Conservation (phyloP, 495 filamentous ascomycete species). For the Daldinia bambusicola region DNA sequence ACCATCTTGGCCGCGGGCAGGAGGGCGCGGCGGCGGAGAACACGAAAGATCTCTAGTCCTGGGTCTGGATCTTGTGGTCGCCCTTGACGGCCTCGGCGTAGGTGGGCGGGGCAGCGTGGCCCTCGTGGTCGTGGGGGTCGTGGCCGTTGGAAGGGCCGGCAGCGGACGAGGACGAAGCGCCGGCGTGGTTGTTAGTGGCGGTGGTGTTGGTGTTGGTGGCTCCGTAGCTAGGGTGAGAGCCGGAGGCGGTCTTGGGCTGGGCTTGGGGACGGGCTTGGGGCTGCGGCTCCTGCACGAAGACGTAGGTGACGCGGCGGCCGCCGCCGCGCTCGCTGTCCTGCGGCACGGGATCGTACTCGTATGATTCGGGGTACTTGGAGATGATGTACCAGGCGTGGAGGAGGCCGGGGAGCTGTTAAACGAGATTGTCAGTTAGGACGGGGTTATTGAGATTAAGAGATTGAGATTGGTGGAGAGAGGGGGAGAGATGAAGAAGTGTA, state of each 20-base stretch:
- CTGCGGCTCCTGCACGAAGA: slow-evolving; percentile 65
- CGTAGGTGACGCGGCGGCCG: slow-evolving; percentile 69
- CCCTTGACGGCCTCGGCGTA: slow-evolving; percentile 88
- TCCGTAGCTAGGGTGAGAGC: slow-evolving; percentile 55
- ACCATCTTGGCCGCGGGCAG: not conserved
- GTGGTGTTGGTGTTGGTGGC: slow-evolving; percentile 49
- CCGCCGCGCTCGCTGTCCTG: slow-evolving; percentile 63
- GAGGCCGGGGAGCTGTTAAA: slow-evolving; percentile 76
- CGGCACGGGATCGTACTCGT: slow-evolving; percentile 69
- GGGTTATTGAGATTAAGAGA: not conserved
- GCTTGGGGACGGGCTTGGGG: slow-evolving; percentile 37
- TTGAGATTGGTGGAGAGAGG: not conserved
- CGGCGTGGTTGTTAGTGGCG: slow-evolving; percentile 46
- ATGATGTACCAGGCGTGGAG: slow-evolving; percentile 99
- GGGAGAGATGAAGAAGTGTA: not conserved
- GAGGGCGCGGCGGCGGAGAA: not conserved
- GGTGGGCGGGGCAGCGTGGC: slow-evolving; percentile 70
- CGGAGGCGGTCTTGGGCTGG: slow-evolving; percentile 40
- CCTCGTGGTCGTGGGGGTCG: slow-evolving; percentile 34
- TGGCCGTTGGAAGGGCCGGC: slow-evolving; percentile 27
- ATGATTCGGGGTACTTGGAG: slow-evolving; percentile 82
- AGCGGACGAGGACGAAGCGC: slow-evolving; percentile 43
- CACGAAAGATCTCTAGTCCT: slow-evolving; percentile 60
- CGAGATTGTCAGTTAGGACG: slow-evolving; percentile 10
- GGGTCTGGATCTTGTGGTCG: slow-evolving; percentile 86